These are phyloP conservation scores for Lepidium africanum DNA, from an alignment of 345 rosid species.

Conservation along the genomic window DNA sequence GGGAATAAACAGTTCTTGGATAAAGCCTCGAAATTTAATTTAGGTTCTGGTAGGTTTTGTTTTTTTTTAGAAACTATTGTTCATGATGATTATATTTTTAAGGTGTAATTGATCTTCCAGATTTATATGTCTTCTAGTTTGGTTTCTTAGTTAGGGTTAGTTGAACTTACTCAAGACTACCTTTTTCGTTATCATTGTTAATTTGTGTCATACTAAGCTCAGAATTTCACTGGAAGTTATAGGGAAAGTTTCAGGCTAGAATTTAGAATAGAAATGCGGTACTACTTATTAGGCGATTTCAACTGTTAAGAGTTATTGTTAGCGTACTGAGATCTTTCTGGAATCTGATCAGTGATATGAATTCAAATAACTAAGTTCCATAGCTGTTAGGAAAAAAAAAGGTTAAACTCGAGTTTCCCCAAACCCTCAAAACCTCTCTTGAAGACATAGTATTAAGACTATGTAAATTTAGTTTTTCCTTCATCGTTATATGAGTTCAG, in stretches of 20 bases:
- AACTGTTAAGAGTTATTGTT: background rate
- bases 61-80: background rate
- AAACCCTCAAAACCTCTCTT: background rate
- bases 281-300: background rate
- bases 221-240: background rate
- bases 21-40: background rate
- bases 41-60: background rate
- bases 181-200: background rate
- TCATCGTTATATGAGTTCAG: background rate
- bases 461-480: background rate
- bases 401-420: background rate
- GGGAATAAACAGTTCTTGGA: background rate
- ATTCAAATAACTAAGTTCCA: background rate
- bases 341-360: background rate
- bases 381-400: background rate
- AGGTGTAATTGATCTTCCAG: background rate
- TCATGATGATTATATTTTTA: background rate
- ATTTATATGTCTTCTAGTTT: background rate
- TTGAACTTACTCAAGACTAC: constrained; percentile 1
- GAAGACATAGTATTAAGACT: background rate
- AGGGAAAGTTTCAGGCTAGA: background rate
- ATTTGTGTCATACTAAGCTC: background rate
- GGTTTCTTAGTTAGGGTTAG: background rate
- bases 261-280: background rate
- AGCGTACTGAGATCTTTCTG: background rate